Base-by-base conservation (phyloP, 495 filamentous ascomycete species). In the Penicillium diatomitis region DNA sequence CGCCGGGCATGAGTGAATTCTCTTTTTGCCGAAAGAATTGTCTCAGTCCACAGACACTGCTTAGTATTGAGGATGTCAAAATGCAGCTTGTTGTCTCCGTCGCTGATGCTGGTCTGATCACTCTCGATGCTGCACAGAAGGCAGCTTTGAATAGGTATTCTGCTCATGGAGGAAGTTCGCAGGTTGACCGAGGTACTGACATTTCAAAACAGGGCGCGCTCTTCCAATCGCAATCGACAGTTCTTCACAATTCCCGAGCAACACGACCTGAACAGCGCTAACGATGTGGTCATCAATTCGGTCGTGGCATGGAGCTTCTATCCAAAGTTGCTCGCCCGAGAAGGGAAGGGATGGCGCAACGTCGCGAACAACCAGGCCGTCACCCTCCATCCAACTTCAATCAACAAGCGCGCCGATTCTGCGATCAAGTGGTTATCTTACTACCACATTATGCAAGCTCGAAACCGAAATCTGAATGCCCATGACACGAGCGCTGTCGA, bases 291-390 rank as follows among this genome's bases (percentile, higher is more conserved):
- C 27, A 67, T 86, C 8, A 81, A 81, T 53, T 85, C 88, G 0
- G 86, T 94, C 34, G 83, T 95, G 46, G 86, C 89, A 0, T 91
- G 85, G 78, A 87, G 86, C 43, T 96, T 98, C 72, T 96, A 98
- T 56, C 92, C 92, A 3, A 96, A 96, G 56, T 80, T 98, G 2
- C 72, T 96, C 6, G 78, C 82, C 6, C 82, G 83, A 45, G 90
- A 97, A 44, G 88, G 87, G 35, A 94, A 89, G 66, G 88, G 88
- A 11, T 88, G 90, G 78, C 80, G 88, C 38, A 96, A 96, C 49
- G 78, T 95, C 27, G 77, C 84, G 20, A 96, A 95, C 63, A 95
- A 90, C 66, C 90, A 96, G 59, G 74, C 75, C 38, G 88, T 96
- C 48, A 85, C 78, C 44, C 62, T 97, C 6, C 87, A 92, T 58